Evolutionary conservation across 163 green algal genomes (phyloP).

Genomic region (Scenedesmus sp.): DNA sequence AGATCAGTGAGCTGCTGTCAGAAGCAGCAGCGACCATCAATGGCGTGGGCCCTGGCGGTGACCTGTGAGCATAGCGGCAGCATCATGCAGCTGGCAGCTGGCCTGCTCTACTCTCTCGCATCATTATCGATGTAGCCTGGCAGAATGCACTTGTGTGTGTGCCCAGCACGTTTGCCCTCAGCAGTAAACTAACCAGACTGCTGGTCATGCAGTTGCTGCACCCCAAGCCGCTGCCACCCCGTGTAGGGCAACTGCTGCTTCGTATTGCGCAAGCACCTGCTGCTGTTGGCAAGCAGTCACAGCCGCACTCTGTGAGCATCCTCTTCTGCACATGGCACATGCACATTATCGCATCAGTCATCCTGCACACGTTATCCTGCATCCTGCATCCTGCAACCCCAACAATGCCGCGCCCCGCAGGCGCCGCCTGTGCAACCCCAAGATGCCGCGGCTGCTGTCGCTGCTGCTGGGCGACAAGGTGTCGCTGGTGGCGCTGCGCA

Average conservation of each 20-base stretch:
- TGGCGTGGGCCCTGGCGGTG: conserved; percentile 44
- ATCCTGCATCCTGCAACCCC: no score
- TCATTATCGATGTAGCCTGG: no score
- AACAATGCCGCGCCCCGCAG: not conserved
- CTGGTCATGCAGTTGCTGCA: not conserved
- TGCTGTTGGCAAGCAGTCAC: no score
- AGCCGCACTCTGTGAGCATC: no score
- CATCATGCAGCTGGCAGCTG: not conserved
- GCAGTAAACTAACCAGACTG: not conserved
- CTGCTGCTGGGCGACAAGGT: conserved; percentile 45
- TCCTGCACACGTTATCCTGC: not conserved
- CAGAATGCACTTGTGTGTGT: no score
- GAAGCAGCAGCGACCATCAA: conserved; percentile 44
- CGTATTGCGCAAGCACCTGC: no score
- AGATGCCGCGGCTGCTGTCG: conserved; percentile 37
- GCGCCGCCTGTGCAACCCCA: conserved; percentile 44
- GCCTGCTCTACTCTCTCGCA: no score
- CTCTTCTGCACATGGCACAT: no score
- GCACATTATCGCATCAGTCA: not conserved
- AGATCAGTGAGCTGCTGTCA: conserved; percentile 27
- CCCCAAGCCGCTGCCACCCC: not conserved
- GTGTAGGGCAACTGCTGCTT: not conserved
- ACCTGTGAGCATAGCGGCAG: conserved; percentile 38
- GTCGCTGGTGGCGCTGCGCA: conserved; percentile 64
- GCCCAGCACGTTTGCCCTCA: not conserved